Evolutionary conservation across 345 rosid genomes (phyloP), one percentile per base, ranked within the genome.

Genomic region (Passiflora organensis): DNA sequence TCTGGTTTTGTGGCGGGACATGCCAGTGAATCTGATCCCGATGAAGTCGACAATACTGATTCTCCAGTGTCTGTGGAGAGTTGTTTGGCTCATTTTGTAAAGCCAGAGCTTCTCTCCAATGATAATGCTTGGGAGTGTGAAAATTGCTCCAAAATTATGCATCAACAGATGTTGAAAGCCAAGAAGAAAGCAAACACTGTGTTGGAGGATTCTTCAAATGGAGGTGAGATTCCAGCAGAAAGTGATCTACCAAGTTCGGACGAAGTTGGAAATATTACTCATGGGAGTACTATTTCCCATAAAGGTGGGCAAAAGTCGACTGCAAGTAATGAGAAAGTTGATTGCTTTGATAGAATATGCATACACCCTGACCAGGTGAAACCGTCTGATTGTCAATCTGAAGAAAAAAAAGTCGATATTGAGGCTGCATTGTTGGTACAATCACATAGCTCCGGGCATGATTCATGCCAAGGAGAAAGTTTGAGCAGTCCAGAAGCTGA

Each of bases 101-200:
- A 85, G 75, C 82, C 83, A 50, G 99, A 94, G 71, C 75, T 87
- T 66, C 86, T 94, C 58, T 77, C 82, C 14, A 72, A 83, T 61
- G 96, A 89, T 73, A 87, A 94, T 74, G 97, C 97, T 70, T 94
- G 99, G 97, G 72, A 86, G 46, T 94, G 97, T 69, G 95, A 89
- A 68, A 82, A 84, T 57, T 94, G 99, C 72, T 80, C 85, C 9
- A 83, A 69, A 68, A 66, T 48, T 59, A 61, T 82, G 57, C 81
- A 34, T 49, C 62, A 51, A 56, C 82, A 73, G 63, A 70, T 20
- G 45, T 66, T 71, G 60, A 75, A 68, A 55, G 65, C 77, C 61
- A 81, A 70, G 68, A 58, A 55, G 68, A 78, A 64, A 48, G 59
- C 69, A 15, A 72, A 64, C 56, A 65, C 34, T 53, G 65, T 52